phyloP scores from a whole-genome alignment of 306 rosid genomes.

The Adenanthera pavonina region DNA sequence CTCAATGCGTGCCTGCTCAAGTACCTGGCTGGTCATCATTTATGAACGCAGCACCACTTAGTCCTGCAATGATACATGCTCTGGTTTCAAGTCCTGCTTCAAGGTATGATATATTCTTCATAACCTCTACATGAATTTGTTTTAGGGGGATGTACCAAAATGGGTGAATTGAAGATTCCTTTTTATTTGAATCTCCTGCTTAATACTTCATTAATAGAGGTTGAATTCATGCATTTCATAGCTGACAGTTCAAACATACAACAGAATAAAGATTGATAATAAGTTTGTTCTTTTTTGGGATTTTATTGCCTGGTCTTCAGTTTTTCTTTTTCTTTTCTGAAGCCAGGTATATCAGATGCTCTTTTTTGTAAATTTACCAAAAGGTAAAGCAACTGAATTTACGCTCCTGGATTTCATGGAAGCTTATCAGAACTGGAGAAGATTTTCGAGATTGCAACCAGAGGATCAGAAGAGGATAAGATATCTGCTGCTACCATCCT shows the following conservation, averaged over 20 bases:
- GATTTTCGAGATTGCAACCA: slow-evolving; percentile 75
- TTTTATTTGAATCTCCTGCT: slow-evolving; percentile 22
- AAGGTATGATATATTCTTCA: slow-evolving; percentile 48
- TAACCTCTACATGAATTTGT: slow-evolving; percentile 16
- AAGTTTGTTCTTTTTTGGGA: slow-evolving; percentile 9
- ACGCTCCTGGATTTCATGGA: slow-evolving; percentile 95
- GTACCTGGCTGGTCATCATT: slow-evolving; percentile 68
- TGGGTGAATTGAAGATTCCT: slow-evolving; percentile 4
- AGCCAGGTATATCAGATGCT: slow-evolving; percentile 74
- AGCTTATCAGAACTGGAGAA: slow-evolving; percentile 97
- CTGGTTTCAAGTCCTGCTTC: slow-evolving; percentile 72
- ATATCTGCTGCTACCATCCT: slow-evolving; percentile 90
- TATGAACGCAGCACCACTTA: slow-evolving; percentile 62
- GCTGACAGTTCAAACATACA: neutral
- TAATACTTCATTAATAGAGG: slow-evolving; percentile 34
- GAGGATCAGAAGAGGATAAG: slow-evolving; percentile 89
- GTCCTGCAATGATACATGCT: slow-evolving; percentile 53
- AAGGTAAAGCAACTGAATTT: slow-evolving; percentile 85
- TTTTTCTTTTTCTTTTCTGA: slow-evolving; percentile 62
- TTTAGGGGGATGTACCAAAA: slow-evolving; percentile 10
- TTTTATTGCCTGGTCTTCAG: slow-evolving; percentile 33
- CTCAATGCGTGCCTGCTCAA: slow-evolving; percentile 59
- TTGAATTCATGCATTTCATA: slow-evolving; percentile 8
- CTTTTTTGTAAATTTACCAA: slow-evolving; percentile 69
- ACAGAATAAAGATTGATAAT: slow-evolving; percentile 18